phyloP scores from a whole-genome alignment of 108 stramenopile genomes.

The Parmales sp. region DNA sequence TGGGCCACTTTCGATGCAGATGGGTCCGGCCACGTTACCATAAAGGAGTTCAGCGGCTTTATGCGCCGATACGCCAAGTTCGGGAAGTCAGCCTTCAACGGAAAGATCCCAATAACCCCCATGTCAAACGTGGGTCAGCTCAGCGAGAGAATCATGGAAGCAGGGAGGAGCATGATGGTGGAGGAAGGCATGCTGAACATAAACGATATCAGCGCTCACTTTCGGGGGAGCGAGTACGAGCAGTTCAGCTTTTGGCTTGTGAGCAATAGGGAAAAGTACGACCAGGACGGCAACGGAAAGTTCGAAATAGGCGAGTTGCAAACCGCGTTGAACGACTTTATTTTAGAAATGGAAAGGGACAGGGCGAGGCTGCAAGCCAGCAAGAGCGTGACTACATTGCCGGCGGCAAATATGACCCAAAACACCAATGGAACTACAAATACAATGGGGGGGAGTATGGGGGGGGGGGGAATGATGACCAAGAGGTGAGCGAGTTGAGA shows the following conservation, averaged over 20 bases:
- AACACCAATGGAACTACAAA: too few relatives aligned
- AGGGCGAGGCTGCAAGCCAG: not conserved
- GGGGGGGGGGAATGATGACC: too few relatives aligned
- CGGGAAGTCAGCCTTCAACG: not conserved
- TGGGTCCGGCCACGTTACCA: not conserved
- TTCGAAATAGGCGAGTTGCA: conserved; percentile 5
- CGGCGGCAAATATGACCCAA: too few relatives aligned
- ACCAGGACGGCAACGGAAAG: conserved; percentile 9
- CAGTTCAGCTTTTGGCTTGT: not conserved
- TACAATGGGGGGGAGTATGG: too few relatives aligned
- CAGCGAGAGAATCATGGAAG: not conserved
- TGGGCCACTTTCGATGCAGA: conserved; percentile 7
- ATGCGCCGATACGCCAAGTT: not conserved
- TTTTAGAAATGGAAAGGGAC: conserved; percentile 7
- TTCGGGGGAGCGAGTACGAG: not conserved
- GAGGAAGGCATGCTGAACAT: not conserved
- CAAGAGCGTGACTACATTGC: not conserved
- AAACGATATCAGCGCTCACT: not conserved
- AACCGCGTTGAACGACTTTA: not conserved
- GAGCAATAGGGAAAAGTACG: not conserved
- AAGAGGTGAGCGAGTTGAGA: too few relatives aligned
- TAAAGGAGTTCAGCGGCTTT: conserved; percentile 8
- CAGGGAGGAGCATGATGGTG: not conserved
- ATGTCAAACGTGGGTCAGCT: conserved; percentile 5
- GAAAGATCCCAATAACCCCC: conserved; percentile 9